Percentiles rank a stretch among this genome's conserved stretches.
These are phyloP conservation scores for Kodamaea kaohsiungensis DNA, from an alignment of 805 yeast genomes.

Conservation along the genomic window DNA sequence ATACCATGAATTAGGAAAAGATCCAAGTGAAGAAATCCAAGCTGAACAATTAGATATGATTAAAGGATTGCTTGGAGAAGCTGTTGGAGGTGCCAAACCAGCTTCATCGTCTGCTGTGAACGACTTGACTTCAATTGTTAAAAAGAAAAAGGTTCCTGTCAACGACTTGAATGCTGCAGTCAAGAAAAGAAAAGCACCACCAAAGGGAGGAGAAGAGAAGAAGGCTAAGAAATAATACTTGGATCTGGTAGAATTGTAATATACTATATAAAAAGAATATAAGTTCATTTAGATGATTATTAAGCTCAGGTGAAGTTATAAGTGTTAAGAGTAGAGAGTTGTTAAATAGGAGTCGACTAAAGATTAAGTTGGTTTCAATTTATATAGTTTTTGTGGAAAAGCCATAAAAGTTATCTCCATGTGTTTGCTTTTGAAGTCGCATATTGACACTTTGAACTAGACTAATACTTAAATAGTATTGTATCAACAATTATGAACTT, in stretches of 20 bases:
- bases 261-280: neutral
- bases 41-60: conserved; percentile 54
- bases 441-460: no score
- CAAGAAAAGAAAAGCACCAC: conserved; percentile 43
- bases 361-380: no score
- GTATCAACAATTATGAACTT: no score
- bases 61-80: conserved; percentile 58
- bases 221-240: conserved; percentile 8
- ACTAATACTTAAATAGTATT: no score
- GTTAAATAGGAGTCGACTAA: no score
- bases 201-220: conserved; percentile 7
- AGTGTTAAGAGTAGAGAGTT: no score
- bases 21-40: conserved; percentile 49
- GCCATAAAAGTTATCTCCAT: no score
- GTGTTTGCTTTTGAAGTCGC: no score
- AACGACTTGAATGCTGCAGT: conserved; percentile 39
- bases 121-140: conserved; percentile 63
- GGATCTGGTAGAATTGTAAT: neutral
- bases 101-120: conserved; percentile 41
- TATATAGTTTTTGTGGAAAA: no score
- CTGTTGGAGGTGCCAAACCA: conserved; percentile 16
- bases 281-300: no score
- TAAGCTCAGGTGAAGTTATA: no score
- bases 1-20: conserved; percentile 53
- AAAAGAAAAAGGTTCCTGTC: conserved; percentile 39